These are phyloP conservation scores for Claviceps quebecensis DNA, from an alignment of 2,329 filamentous ascomycete genomes.

Conservation along the genomic window DNA sequence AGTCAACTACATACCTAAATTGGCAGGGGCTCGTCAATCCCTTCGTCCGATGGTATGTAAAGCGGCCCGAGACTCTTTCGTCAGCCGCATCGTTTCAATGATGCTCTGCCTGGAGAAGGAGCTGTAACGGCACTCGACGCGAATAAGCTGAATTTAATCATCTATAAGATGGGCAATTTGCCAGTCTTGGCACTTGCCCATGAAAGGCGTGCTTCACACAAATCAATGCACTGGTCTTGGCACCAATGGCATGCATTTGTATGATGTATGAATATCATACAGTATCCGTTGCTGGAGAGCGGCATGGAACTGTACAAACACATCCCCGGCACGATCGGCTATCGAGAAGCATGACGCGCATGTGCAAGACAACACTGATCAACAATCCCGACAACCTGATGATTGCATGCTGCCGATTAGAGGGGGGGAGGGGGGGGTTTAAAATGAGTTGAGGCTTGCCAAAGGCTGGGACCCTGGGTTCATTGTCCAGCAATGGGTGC, in stretches of 20 bases:
- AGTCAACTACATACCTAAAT: too few relatives aligned
- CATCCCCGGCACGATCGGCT: background rate
- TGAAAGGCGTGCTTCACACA: background rate
- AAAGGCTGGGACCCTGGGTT: background rate
- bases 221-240: background rate
- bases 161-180: too few relatives aligned
- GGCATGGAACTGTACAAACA: background rate
- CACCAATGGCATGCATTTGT: background rate
- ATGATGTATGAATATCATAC: background rate
- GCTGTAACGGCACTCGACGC: too few relatives aligned
- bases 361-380: background rate
- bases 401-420: background rate
- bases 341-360: background rate
- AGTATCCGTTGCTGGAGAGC: background rate
- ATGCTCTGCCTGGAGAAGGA: too few relatives aligned
- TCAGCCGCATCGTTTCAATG: too few relatives aligned
- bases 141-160: too few relatives aligned
- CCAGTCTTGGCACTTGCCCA: background rate
- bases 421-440: background rate
- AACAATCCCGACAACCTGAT: background rate
- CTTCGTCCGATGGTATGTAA: too few relatives aligned
- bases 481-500: background rate
- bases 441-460: background rate
- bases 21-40: too few relatives aligned
- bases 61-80: too few relatives aligned